Percentiles rank a stretch among this genome's conserved stretches.
These are phyloP conservation scores for Ramularia collo-cygni DNA, from an alignment of 2,329 filamentous ascomycete genomes.

Conservation along the genomic window DNA sequence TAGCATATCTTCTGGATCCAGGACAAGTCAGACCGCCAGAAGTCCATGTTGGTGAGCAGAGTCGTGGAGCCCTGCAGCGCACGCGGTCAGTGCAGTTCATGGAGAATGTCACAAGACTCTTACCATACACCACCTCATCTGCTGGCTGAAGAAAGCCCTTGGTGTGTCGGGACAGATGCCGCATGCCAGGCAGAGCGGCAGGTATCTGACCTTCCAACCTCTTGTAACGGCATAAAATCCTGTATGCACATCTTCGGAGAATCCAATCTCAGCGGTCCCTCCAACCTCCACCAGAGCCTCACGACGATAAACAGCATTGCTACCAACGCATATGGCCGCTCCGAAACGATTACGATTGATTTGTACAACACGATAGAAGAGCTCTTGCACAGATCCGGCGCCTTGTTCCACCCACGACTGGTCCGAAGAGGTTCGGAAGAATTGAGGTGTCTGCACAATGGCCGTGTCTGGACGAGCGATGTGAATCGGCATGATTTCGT, in stretches of 20 bases:
- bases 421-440: slow-evolving; percentile 34
- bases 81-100: slow-evolving; percentile 1
- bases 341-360: slow-evolving; percentile 38
- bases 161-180: slow-evolving; percentile 40
- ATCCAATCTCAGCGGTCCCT: slow-evolving; percentile 38
- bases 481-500: slow-evolving; percentile 36
- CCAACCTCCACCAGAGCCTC: slow-evolving; percentile 36
- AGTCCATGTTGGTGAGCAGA: slow-evolving; percentile 36
- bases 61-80: slow-evolving; percentile 31
- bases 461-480: slow-evolving; percentile 34
- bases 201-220: slow-evolving; percentile 39
- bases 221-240: slow-evolving; percentile 38
- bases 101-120: background rate
- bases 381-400: slow-evolving; percentile 37
- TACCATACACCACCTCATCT: slow-evolving; percentile 39
- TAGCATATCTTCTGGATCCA: slow-evolving; percentile 39
- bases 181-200: slow-evolving; percentile 37
- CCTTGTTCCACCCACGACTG: slow-evolving; percentile 43
- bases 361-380: slow-evolving; percentile 40
- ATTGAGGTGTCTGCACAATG: slow-evolving; percentile 39
- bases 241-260: slow-evolving; percentile 41
- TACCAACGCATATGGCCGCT: slow-evolving; percentile 38
- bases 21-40: slow-evolving; percentile 35
- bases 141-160: slow-evolving; percentile 39
- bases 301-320: slow-evolving; percentile 38